These are phyloP conservation scores for Crithidia expoeki DNA, from an alignment of 208 protist genomes.

Conservation along the genomic window DNA sequence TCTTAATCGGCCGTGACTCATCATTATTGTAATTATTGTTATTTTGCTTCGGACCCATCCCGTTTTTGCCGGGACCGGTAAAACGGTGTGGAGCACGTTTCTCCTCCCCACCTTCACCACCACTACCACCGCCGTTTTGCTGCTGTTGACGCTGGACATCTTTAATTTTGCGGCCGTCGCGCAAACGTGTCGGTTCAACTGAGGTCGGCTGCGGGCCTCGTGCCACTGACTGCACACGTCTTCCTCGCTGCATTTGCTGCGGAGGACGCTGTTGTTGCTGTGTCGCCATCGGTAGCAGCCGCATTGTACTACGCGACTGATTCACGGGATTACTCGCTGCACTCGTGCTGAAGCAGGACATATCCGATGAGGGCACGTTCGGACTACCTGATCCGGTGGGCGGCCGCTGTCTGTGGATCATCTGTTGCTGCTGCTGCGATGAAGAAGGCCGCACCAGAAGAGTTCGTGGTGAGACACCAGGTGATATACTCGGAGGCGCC, in stretches of 20 bases:
- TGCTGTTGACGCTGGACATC: constrained; percentile 16
- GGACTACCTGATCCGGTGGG: constrained; percentile 3
- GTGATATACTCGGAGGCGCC: neutral
- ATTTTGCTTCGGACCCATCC: neutral
- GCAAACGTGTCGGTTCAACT: constrained; percentile 35
- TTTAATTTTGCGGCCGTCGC: constrained; percentile 36
- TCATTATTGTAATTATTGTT: neutral
- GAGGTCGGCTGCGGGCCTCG: constrained; percentile 52
- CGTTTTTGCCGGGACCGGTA: constrained; percentile 21
- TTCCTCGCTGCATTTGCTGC: constrained; percentile 8
- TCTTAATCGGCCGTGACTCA: constrained; percentile 33
- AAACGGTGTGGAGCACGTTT: neutral
- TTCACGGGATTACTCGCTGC: neutral
- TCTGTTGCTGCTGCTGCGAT: neutral
- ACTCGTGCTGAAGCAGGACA: constrained; percentile 2
- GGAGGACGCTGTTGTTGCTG: constrained; percentile 1
- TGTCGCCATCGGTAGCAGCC: neutral
- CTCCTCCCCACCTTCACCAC: constrained; percentile 2
- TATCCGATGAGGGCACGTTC: neutral
- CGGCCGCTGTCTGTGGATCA: neutral
- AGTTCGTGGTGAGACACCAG: neutral
- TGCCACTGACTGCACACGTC: constrained; percentile 28
- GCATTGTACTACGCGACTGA: neutral
- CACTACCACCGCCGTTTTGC: neutral
- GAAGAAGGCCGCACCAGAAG: neutral